Conservation (phyloP, 2,329 filamentous ascomycete species). For the Aspergillus sergii region DNA sequence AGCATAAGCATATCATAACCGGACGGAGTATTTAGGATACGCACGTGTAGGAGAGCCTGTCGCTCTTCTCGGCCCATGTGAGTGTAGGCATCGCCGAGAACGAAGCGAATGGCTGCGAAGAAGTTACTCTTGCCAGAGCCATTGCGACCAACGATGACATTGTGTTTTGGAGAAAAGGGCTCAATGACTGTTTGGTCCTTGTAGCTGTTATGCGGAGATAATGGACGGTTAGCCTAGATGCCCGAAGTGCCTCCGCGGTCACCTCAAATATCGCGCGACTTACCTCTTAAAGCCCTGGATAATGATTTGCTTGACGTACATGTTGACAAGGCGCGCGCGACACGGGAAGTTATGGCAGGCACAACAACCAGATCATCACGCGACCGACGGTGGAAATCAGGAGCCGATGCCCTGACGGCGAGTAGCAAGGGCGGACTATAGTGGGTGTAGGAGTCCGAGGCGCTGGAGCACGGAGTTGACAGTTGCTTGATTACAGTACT, state of each 20-base stretch:
- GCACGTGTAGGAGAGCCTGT: conserved; percentile 83
- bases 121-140: conserved; percentile 99
- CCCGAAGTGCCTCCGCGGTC: too few species aligned
- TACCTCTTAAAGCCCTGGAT: conserved; percentile 99
- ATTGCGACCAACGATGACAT: conserved; percentile 98
- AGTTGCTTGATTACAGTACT: conserved; percentile 5
- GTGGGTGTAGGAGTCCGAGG: conserved; percentile 1
- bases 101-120: conserved; percentile 98
- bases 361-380: conserved; percentile 34
- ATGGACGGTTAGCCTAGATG: neutral
- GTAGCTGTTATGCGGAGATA: conserved; percentile 64
- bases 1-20: conserved; percentile 28
- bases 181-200: conserved; percentile 99
- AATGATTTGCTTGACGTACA: conserved; percentile 99
- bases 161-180: conserved; percentile 94
- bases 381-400: conserved; percentile 16
- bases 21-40: conserved; percentile 18
- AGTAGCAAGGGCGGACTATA: conserved; percentile 1
- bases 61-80: conserved; percentile 95
- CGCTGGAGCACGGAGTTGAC: conserved; percentile 1
- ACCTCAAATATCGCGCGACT: conserved; percentile 22
- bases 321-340: conserved; percentile 50
- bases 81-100: conserved; percentile 95
- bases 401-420: conserved; percentile 1
- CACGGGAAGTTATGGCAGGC: conserved; percentile 27